Percentiles rank a stretch among this genome's conserved stretches.
These are phyloP conservation scores for Fusarium cyanostomum DNA, from an alignment of 2,329 filamentous ascomycete species.

Conservation along the genomic window DNA sequence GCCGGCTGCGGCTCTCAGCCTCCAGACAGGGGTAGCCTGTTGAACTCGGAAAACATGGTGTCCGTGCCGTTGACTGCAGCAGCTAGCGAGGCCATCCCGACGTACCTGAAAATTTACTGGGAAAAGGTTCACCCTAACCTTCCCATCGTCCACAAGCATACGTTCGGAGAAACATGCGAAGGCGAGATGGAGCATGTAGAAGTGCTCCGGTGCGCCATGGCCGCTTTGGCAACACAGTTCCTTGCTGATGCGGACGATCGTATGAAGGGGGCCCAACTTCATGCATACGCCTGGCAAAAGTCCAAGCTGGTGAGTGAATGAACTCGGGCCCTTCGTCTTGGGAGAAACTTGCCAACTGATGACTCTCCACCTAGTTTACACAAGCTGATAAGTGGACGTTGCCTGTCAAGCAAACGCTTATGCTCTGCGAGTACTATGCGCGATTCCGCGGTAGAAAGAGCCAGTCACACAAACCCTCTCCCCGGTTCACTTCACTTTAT, in stretches of 20 bases:
- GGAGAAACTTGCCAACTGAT: constrained; percentile 23
- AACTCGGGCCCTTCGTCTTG: background rate
- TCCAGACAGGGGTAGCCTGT: constrained; percentile 50
- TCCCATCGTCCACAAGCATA: constrained; percentile 61
- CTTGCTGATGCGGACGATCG: constrained; percentile 60
- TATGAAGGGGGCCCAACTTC: constrained; percentile 59
- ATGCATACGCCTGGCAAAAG: constrained; percentile 61
- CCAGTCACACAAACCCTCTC: constrained; percentile 58
- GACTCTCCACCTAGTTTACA: constrained; percentile 49
- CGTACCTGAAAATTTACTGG: constrained; percentile 65
- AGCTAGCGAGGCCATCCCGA: constrained; percentile 56
- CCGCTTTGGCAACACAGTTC: constrained; percentile 64
- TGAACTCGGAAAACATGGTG: constrained; percentile 41
- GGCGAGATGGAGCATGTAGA: constrained; percentile 50
- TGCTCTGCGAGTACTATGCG: constrained; percentile 65
- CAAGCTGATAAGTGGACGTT: constrained; percentile 55
- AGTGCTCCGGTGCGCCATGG: constrained; percentile 63
- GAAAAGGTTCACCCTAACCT: constrained; percentile 58
- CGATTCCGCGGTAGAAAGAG: constrained; percentile 63
- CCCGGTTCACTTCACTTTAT: constrained; percentile 61
- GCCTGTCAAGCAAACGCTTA: constrained; percentile 62
- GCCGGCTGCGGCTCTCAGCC: constrained; percentile 54
- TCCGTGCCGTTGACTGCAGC: constrained; percentile 51
- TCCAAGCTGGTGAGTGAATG: constrained; percentile 58
- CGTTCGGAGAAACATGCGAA: constrained; percentile 51